Conservation (phyloP, 1,284 basidiomycete species). For the Meira nashicola region DNA sequence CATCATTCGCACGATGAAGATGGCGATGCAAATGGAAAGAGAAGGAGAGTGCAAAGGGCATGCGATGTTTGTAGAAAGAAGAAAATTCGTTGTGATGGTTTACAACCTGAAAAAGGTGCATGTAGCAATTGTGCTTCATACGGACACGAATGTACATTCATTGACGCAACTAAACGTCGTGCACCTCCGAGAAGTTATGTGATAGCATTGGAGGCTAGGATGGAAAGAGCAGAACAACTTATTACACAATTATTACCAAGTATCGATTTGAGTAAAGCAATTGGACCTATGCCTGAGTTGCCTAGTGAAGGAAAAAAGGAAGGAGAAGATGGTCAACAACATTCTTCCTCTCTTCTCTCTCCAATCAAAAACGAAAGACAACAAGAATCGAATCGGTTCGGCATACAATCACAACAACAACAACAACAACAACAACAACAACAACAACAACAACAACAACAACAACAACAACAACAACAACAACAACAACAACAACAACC, state of each 20-base stretch:
- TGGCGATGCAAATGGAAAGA: slow-evolving; percentile 30
- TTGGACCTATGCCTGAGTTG: slow-evolving; percentile 36
- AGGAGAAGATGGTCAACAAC: not conserved
- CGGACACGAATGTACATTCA: slow-evolving; percentile 42
- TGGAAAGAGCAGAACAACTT: slow-evolving; percentile 38
- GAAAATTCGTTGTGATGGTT: slow-evolving; percentile 43
- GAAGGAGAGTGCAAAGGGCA: slow-evolving; percentile 37
- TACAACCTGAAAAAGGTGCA: slow-evolving; percentile 32
- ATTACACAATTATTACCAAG: slow-evolving; percentile 33
- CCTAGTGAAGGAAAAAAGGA: slow-evolving; percentile 29
- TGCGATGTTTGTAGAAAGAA: slow-evolving; percentile 45
- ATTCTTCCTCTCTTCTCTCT: not conserved
- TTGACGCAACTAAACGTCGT: slow-evolving; percentile 32
- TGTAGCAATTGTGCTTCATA: slow-evolving; percentile 43
- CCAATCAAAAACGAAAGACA: not conserved
- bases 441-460: slow-evolving; percentile 1
- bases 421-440: not conserved
- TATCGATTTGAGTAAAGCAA: slow-evolving; percentile 39
- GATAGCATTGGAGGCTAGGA: slow-evolving; percentile 43
- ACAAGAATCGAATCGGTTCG: slow-evolving; percentile 1
- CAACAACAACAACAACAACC: not conserved
- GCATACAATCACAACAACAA: not conserved
- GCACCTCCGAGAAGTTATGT: slow-evolving; percentile 34
- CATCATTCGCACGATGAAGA: slow-evolving; percentile 26
- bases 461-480: too few relatives aligned